Conservation (phyloP, 768 basidiomycete species). For the Terana coerulea region DNA sequence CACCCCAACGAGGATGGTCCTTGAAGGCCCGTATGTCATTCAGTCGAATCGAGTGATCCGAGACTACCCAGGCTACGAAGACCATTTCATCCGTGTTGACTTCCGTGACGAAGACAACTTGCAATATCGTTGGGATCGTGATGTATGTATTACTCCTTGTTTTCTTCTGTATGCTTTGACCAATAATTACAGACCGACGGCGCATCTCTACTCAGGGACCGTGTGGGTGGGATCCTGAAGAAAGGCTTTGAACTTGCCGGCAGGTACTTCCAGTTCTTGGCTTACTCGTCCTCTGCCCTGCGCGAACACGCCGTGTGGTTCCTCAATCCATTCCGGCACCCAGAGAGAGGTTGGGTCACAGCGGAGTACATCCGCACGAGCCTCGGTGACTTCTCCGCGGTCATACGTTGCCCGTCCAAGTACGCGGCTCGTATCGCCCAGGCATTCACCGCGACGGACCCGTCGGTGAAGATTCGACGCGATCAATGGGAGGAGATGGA, state of each 20-base stretch:
- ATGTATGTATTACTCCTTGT: conserved; percentile 31
- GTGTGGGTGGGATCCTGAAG: conserved; percentile 30
- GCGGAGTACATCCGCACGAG: conserved; percentile 55
- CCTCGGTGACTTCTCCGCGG: conserved; percentile 64
- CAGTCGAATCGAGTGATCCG: conserved; percentile 84
- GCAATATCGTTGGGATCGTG: conserved; percentile 67
- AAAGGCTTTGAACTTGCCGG: conserved; percentile 69
- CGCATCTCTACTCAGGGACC: conserved; percentile 20
- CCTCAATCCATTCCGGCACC: conserved; percentile 56
- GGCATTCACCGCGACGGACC: conserved; percentile 80
- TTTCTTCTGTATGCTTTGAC: neutral
- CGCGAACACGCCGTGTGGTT: conserved; percentile 85
- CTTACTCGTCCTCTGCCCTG: conserved; percentile 76
- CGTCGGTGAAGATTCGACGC: conserved; percentile 53
- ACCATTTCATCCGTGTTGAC: conserved; percentile 77
- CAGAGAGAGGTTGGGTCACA: conserved; percentile 40
- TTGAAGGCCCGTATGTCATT: conserved; percentile 73
- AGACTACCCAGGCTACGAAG: conserved; percentile 51
- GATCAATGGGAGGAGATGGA: conserved; percentile 60
- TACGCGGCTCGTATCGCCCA: conserved; percentile 82
- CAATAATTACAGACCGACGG: conserved; percentile 23
- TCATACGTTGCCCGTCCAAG: conserved; percentile 55
- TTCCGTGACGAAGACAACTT: conserved; percentile 81
- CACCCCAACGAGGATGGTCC: conserved; percentile 66
- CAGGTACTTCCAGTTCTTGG: conserved; percentile 72